A percentile compares a stretch with the other conserved stretches of the same genome.
Conservation (phyloP, 1,284 basidiomycete species). For the Puccinia coronata region DNA sequence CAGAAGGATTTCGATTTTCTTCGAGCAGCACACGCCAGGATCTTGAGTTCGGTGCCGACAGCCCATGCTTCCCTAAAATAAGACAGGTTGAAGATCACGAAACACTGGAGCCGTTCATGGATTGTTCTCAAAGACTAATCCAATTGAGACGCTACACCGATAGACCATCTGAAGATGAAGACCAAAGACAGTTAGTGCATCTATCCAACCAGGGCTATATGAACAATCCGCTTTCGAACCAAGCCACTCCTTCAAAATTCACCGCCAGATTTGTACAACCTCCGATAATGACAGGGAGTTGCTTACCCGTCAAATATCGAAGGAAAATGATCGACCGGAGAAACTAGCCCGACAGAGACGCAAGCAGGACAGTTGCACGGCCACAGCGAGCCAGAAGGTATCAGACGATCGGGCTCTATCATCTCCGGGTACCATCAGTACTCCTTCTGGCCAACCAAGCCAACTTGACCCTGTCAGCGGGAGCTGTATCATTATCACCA, state of each 20-base stretch:
- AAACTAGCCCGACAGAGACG: background rate
- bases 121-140: background rate
- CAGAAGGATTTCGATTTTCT: background rate
- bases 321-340: background rate
- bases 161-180: background rate
- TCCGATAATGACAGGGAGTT: background rate
- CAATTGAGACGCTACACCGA: background rate
- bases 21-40: background rate
- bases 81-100: background rate
- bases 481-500: background rate
- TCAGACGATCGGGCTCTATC: background rate
- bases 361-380: background rate
- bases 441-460: background rate
- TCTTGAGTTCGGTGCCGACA: background rate
- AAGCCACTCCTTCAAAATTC: background rate
- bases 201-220: background rate
- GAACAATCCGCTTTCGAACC: background rate
- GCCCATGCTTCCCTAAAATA: background rate
- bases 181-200: background rate
- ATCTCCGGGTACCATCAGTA: background rate
- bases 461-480: background rate
- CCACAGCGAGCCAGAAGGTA: background rate
- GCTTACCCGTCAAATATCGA: background rate
- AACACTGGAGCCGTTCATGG: too few relatives aligned
- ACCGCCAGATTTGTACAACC: background rate